phyloP scores from a whole-genome alignment of 2,329 filamentous ascomycete species.

The Fusarium subtropicale region DNA sequence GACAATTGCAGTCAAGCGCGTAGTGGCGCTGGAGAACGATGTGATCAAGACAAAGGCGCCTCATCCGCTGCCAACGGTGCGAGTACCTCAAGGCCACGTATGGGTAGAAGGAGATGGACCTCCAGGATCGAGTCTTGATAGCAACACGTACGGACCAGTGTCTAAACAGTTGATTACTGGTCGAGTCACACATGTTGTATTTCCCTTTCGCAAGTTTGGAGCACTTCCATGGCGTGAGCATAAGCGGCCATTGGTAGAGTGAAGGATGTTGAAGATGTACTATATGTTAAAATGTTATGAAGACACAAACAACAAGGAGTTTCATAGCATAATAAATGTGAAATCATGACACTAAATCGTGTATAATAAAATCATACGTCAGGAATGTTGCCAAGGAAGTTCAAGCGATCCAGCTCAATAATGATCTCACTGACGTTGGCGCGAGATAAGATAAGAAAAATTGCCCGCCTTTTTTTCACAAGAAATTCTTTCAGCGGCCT shows the following conservation, averaged over 20 bases:
- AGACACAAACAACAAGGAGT: neutral
- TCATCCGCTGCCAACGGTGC: slow-evolving; percentile 66
- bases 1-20: slow-evolving; percentile 79
- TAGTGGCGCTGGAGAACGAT: slow-evolving; percentile 86
- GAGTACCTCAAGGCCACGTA: slow-evolving; percentile 84
- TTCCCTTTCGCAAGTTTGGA: slow-evolving; percentile 72
- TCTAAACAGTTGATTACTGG: slow-evolving; percentile 80
- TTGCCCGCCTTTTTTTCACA: slow-evolving; percentile 3
- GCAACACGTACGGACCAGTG: slow-evolving; percentile 90
- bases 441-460: slow-evolving; percentile 17
- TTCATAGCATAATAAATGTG: neutral
- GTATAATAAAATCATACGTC: neutral
- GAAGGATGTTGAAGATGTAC: neutral
- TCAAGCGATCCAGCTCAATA: neutral
- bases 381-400: neutral
- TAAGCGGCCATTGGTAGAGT: slow-evolving; percentile 46
- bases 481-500: slow-evolving; percentile 29
- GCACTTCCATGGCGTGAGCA: slow-evolving; percentile 69
- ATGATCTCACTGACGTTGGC: slow-evolving; percentile 7
- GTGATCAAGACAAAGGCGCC: slow-evolving; percentile 73
- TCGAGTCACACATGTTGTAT: slow-evolving; percentile 77
- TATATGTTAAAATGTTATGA: slow-evolving; percentile 1
- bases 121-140: slow-evolving; percentile 78
- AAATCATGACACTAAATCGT: neutral
- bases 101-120: slow-evolving; percentile 95